These are phyloP conservation scores for Populus tremula DNA, from an alignment of 345 rosid species.

Conservation along the genomic window DNA sequence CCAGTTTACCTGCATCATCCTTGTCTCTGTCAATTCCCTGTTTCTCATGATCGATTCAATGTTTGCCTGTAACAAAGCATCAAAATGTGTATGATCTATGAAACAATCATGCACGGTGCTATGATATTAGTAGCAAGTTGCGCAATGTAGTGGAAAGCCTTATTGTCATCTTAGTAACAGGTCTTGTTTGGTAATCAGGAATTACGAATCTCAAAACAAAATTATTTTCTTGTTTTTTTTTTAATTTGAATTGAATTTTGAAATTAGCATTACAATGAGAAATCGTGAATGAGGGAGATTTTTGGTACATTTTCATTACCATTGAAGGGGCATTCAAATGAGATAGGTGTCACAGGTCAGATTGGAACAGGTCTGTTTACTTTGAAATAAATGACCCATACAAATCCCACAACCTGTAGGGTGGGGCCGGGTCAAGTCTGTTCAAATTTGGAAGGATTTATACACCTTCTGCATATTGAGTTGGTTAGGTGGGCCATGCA, in stretches of 20 bases:
- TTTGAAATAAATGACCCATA: not conserved
- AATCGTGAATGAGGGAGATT: too few species aligned
- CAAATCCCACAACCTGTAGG: not conserved
- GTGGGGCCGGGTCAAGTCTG: not conserved
- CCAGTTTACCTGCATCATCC: constrained; percentile 93
- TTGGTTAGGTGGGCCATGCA: too few species aligned
- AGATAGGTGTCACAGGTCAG: not conserved
- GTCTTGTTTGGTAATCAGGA: not conserved
- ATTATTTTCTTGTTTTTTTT: too few species aligned
- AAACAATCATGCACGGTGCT: not conserved
- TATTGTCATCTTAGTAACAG: too few species aligned
- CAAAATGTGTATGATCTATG: not conserved
- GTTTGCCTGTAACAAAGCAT: constrained; percentile 51
- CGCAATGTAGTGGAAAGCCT: not conserved
- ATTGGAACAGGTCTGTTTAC: not conserved
- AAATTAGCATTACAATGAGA: too few species aligned
- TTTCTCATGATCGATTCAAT: constrained; percentile 96
- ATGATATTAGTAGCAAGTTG: not conserved
- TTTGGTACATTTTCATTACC: not conserved
- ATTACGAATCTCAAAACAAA: not conserved
- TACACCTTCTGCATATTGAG: too few species aligned
- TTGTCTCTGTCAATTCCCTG: constrained; percentile 93
- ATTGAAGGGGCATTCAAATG: not conserved
- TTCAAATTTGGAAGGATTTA: not conserved
- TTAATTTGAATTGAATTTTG: too few species aligned